Evolutionary conservation across 257 asterid genomes (phyloP), one percentile per base, ranked within the genome.

Genomic region (Solanum megistacrolobum): DNA sequence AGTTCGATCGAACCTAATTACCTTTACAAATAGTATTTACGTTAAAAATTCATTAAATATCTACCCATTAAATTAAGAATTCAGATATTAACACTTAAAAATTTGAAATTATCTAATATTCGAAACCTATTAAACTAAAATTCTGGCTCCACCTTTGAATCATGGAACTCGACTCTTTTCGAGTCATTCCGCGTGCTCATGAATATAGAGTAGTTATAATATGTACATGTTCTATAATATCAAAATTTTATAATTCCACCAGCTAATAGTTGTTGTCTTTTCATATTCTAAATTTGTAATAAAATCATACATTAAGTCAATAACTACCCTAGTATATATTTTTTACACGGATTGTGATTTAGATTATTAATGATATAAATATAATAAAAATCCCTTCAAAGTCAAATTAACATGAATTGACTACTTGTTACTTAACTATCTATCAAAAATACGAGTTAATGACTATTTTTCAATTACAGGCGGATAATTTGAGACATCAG

Each of bases 401-500:
- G 68, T 60, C 68, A 60, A 60, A 21, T 60, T 58, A 58, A 20
- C 48, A 73, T 21, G 48, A 74, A 35, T 35, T 74, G 31, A 55
- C 62, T 58, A 74, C 82, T 74, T 74, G 3, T 74, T 20, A 20
- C 27, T 74, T 34, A 36, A 20, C 23, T 9, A 71, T 34, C 6
- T 34, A 32, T 72, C 0, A 0, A 73, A 20, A 35, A 0, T 72
- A 34, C 48, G 4, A 34, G 48, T 73, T 74, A 74, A 9, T 74
- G 20, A 74, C 82, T 21, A 35, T 84, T 84, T 84, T 35, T 36
- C 11, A 13, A 4, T 16, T 36, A 62, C 93, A 95, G 99, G 99
- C 97, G 12, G 98, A 96, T 91, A 88, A 87, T 86, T 89, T 95
- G 92, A 91, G 99, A 92, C 94, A 87, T 65, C 95, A 94, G 52